Percentiles rank a stretch among this genome's conserved stretches.
These are phyloP conservation scores for Rhizopogon vinicolor DNA, from an alignment of 768 basidiomycete species.

Conservation along the genomic window DNA sequence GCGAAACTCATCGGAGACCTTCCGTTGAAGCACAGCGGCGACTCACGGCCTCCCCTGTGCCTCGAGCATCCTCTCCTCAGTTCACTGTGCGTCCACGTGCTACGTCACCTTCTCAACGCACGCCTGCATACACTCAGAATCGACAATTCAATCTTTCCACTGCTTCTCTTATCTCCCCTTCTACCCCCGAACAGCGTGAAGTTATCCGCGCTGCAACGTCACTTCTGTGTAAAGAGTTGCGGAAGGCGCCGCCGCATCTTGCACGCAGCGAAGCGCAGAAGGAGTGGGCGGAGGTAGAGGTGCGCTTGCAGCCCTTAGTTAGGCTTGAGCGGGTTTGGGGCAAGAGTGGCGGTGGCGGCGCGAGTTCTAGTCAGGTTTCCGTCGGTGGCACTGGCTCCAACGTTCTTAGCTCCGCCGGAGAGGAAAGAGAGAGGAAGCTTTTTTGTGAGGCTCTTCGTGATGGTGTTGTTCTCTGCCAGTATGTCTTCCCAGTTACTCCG, in stretches of 20 bases:
- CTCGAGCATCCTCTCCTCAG: conserved; percentile 39
- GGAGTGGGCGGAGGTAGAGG: conserved; percentile 77
- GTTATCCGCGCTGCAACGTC: conserved; percentile 62
- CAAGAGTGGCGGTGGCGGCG: conserved; percentile 46
- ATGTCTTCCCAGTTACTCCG: conserved; percentile 31
- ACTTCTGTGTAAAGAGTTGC: conserved; percentile 61
- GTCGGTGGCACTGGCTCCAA: conserved; percentile 24
- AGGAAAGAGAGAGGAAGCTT: conserved; percentile 68
- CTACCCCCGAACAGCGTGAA: conserved; percentile 60
- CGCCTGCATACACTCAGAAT: conserved; percentile 42
- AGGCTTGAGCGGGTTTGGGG: conserved; percentile 78
- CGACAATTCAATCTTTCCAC: conserved; percentile 58
- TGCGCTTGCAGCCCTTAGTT: conserved; percentile 51
- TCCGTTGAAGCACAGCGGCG: conserved; percentile 23
- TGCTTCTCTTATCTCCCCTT: conserved; percentile 43
- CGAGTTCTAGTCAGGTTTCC: conserved; percentile 38
- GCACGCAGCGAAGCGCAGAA: conserved; percentile 44
- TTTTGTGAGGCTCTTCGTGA: conserved; percentile 79
- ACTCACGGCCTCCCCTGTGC: conserved; percentile 22
- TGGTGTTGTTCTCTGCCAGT: conserved; percentile 90
- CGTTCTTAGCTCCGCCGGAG: conserved; percentile 48
- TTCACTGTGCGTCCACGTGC: conserved; percentile 40
- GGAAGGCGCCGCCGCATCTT: conserved; percentile 55
- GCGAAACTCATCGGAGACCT: conserved; percentile 12
- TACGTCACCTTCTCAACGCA: conserved; percentile 41